Base-by-base conservation (phyloP, 2,329 filamentous ascomycete species). In the Penicillium sclerotiorum region DNA sequence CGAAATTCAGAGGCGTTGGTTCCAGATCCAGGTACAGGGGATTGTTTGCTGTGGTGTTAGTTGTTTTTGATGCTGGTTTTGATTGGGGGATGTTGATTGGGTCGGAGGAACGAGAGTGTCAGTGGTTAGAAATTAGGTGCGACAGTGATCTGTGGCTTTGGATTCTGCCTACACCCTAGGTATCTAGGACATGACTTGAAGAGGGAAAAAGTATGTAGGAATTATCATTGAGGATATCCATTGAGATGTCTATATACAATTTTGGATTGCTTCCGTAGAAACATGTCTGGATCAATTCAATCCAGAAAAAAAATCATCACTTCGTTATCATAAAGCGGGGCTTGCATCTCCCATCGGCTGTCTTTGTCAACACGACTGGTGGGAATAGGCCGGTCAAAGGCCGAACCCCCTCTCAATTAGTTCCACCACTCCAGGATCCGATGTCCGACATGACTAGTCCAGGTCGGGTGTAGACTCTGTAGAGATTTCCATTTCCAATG, bases 11-110 rank as follows among this genome's bases (percentile, higher is more conserved):
- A 30, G 18, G 38, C 22, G 15, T 25, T 13, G 15, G 38, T 51
- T 51, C 47, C 38, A 51, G 43, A 51, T 51, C 44, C 48, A 50
- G 44, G 49, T 47, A 47, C 49, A 41, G 36, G 33, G 22, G n/a
- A 39, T 13, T 36, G 33, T 39, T 39, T 27, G n/a, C 37, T 23
- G 37, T 15, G 37, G 21, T 39, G 22, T 21, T 39, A 23, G 37
- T 22, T 36, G n/a, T 18, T 23, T 27, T 22, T 45, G 23, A 12
- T 23, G 13, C 23, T 2, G 12, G 40, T n/a, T 9, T 13, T 22
- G 2, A 23, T 27, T 45, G 27, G 18, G 18, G 18, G 18, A 13
- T 8, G 7, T 27, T 28, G 13, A 4, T 28, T 3, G 25, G 25
- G 3, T 28, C 25, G 9, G 3, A 9, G 25, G 9, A 28, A 28